Base-by-base conservation (phyloP, 345 rosid genomes). In the Brassica incana region DNA sequence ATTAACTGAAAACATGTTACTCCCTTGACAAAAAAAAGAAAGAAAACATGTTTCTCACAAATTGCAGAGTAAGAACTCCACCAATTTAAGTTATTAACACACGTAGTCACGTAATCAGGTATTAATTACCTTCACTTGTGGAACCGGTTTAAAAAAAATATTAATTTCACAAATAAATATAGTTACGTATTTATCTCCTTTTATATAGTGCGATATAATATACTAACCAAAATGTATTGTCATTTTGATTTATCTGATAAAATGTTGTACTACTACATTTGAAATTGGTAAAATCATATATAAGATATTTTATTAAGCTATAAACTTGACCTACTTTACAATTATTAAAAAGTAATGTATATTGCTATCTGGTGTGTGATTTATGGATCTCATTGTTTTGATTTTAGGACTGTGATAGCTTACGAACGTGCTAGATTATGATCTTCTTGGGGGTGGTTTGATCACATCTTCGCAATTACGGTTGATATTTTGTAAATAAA, bases 401-500 rank as follows among this genome's bases (percentile, higher is more conserved):
- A 38, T 38, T 38, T 38, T 38, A 3, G 10, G 43, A 38, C 43
- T 1, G 8, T 38, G 43, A 38, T 38, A 38, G 2, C 43, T 7
- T 38, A 38, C 8, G 43, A 38, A 38, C 43, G 43, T 38, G 43
- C 11, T 7, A 38, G 9, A 3, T 38, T 38, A 38, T 38, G 9
- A 35, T 35, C 38, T 38, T 38, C 1, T 8, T 2, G 43, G 43
- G 43, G 43, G 63, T 56, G 18, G 43, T 38, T 38, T 2, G 66
- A 15, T 77, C 20, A 35, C 50, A 65, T 60, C 43, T 32, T 67
- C 69, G 32, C 40, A 43, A 52, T 59, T 58, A 33, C 16, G 40
- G 33, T 78, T 67, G 78, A 73, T 67, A 65, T 68, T 62, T 36
- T 74, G 76, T 74, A 74, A 74, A 38, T 29, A 68, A 27, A 38